These are phyloP conservation scores for Luzula sylvatica DNA, from an alignment of 176 grass and related monocot species.

Conservation along the genomic window DNA sequence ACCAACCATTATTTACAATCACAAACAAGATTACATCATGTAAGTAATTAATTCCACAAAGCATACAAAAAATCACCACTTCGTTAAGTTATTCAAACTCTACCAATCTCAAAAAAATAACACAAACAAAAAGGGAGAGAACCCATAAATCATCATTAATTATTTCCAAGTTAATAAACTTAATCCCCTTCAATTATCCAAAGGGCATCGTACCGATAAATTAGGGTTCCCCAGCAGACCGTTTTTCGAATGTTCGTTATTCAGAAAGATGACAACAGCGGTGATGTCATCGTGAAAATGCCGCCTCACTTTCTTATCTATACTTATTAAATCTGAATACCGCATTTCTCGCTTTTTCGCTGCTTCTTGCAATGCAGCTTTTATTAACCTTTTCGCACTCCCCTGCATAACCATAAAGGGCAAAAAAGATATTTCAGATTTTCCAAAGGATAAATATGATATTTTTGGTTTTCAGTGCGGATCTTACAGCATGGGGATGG, in stretches of 20 bases:
- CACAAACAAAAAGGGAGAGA: too few relatives aligned
- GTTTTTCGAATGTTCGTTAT: constrained; percentile 46
- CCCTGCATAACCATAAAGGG: constrained; percentile 40
- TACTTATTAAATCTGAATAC: constrained; percentile 83
- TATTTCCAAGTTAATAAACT: constrained; percentile 17
- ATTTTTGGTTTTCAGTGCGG: too few relatives aligned
- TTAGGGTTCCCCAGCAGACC: constrained; percentile 19
- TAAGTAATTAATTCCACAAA: background rate
- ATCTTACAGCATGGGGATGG: constrained; percentile 68
- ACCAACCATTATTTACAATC: too few relatives aligned
- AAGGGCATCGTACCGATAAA: constrained; percentile 64
- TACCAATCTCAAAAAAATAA: background rate
- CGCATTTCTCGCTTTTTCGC: constrained; percentile 92
- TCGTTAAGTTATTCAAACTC: background rate
- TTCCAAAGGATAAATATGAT: background rate
- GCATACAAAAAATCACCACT: background rate
- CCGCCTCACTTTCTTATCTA: constrained; percentile 94
- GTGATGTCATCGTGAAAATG: constrained; percentile 98
- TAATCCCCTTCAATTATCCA: constrained; percentile 85
- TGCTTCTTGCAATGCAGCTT: constrained; percentile 90
- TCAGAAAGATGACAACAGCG: constrained; percentile 81
- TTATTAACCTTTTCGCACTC: constrained; percentile 82
- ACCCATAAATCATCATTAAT: too few relatives aligned
- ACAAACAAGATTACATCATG: background rate
- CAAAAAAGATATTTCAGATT: background rate